Percentiles rank a stretch among this genome's conserved stretches.
Conservation (phyloP, 179 eudicot genomes). For the Dionaea muscipula region DNA sequence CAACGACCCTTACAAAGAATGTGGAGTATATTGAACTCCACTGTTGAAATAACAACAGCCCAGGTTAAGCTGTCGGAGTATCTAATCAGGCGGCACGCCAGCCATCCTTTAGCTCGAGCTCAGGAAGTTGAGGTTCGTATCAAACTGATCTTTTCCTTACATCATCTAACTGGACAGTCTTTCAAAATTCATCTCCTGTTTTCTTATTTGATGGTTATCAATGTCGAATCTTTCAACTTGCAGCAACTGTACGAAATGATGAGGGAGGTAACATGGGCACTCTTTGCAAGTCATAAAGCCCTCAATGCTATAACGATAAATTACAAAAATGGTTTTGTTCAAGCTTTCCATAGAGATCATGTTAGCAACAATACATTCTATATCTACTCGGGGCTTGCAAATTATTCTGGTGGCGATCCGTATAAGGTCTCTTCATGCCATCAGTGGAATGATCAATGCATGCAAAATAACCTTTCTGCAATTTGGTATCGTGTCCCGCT, state of each 20-base stretch:
- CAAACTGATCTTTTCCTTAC: not conserved
- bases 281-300: constrained; percentile 76
- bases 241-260: constrained; percentile 77
- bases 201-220: not conserved
- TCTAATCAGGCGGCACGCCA: constrained; percentile 43
- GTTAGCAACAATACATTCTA: constrained; percentile 65
- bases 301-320: constrained; percentile 69
- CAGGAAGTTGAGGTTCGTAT: constrained; percentile 71
- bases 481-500: constrained; percentile 80
- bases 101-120: constrained; percentile 54
- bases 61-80: constrained; percentile 80
- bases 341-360: constrained; percentile 91
- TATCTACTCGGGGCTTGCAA: constrained; percentile 67
- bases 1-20: constrained; percentile 80
- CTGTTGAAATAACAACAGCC: constrained; percentile 74
- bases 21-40: constrained; percentile 87
- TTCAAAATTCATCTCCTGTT: not conserved
- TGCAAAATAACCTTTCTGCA: constrained; percentile 60
- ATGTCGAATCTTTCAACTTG: not conserved
- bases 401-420: constrained; percentile 53
- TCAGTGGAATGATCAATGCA: constrained; percentile 67
- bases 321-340: constrained; percentile 82
- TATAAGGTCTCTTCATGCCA: constrained; percentile 49
- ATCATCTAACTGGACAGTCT: not conserved
- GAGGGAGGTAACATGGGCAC: constrained; percentile 83